Percentiles rank a stretch among this genome's conserved stretches.
Conservation (phyloP, 2,329 filamentous ascomycete species). For the Aspergillus pseudoterreus region DNA sequence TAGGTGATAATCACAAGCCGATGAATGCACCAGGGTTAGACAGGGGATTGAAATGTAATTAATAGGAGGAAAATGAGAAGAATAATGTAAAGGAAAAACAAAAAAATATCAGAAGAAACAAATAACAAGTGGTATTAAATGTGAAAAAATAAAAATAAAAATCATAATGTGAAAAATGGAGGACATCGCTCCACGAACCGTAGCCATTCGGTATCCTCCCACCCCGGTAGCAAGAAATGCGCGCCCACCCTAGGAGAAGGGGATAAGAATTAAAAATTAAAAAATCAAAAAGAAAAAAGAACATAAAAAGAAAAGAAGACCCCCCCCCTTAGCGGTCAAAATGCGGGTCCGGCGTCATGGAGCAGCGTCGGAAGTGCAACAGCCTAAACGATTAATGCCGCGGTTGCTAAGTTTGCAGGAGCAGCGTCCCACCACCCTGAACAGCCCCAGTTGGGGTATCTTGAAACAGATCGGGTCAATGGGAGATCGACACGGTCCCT, state of each 20-base stretch:
- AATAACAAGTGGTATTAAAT: background rate
- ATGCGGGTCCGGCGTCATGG: slow-evolving; percentile 10
- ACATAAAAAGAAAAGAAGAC: background rate
- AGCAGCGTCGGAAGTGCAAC: background rate
- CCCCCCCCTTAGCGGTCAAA: background rate
- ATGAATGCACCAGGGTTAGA: slow-evolving; percentile 15
- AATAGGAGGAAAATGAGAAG: slow-evolving; percentile 1
- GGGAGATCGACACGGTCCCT: slow-evolving; percentile 37
- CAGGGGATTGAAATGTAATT: slow-evolving; percentile 11
- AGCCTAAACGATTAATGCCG: slow-evolving; percentile 5
- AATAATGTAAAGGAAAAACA: slow-evolving; percentile 4
- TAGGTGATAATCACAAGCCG: slow-evolving; percentile 22
- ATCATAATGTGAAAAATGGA: background rate
- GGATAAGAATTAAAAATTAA: background rate
- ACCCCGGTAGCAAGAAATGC: background rate
- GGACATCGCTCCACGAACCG: background rate
- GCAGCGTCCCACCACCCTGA: slow-evolving; percentile 15
- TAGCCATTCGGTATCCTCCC: background rate
- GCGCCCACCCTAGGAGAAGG: background rate
- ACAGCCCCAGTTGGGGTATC: slow-evolving; percentile 14
- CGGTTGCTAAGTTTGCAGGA: slow-evolving; percentile 19
- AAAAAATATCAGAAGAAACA: background rate
- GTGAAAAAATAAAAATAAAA: background rate
- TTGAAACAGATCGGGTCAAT: slow-evolving; percentile 26
- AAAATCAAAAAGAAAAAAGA: background rate